Evolutionary conservation across 2,329 filamentous ascomycete genomes (phyloP).

Genomic region (Aspergillus quadricinctus): DNA sequence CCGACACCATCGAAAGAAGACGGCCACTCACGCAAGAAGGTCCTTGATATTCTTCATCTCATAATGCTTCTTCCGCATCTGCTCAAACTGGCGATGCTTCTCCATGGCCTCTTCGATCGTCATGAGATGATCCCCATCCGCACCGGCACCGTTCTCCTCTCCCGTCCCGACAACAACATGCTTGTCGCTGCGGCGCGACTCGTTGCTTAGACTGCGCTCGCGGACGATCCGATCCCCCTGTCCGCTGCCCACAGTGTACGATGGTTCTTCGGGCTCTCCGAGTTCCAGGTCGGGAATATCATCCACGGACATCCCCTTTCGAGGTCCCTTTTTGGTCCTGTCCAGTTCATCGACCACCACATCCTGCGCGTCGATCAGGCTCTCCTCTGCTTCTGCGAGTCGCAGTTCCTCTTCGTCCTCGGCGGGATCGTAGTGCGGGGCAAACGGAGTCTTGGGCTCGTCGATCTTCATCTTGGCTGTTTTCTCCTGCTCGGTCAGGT

Average conservation of each 20-base stretch:
- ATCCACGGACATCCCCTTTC: slow-evolving; percentile 53
- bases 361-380: slow-evolving; percentile 63
- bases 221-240: slow-evolving; percentile 44
- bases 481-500: slow-evolving; percentile 93
- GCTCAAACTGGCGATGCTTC: slow-evolving; percentile 89
- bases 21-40: slow-evolving; percentile 64
- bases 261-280: slow-evolving; percentile 83
- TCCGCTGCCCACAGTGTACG: slow-evolving; percentile 27
- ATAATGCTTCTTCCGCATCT: slow-evolving; percentile 92
- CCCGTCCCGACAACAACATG: slow-evolving; percentile 71
- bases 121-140: slow-evolving; percentile 46
- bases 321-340: slow-evolving; percentile 38
- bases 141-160: slow-evolving; percentile 32
- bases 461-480: slow-evolving; percentile 98
- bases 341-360: slow-evolving; percentile 67
- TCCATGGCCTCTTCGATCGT: slow-evolving; percentile 69
- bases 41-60: slow-evolving; percentile 96
- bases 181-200: slow-evolving; percentile 54
- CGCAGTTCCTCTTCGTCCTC: slow-evolving; percentile 73
- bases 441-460: slow-evolving; percentile 97
- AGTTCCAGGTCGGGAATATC: slow-evolving; percentile 91
- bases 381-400: slow-evolving; percentile 26
- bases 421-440: slow-evolving; percentile 80
- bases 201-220: slow-evolving; percentile 38
- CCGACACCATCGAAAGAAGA: not conserved